Percentiles rank a stretch among this genome's conserved stretches.
Evolutionary conservation across 2,329 filamentous ascomycete species (phyloP).

Genomic region (Drechslerella coelobrocha): DNA sequence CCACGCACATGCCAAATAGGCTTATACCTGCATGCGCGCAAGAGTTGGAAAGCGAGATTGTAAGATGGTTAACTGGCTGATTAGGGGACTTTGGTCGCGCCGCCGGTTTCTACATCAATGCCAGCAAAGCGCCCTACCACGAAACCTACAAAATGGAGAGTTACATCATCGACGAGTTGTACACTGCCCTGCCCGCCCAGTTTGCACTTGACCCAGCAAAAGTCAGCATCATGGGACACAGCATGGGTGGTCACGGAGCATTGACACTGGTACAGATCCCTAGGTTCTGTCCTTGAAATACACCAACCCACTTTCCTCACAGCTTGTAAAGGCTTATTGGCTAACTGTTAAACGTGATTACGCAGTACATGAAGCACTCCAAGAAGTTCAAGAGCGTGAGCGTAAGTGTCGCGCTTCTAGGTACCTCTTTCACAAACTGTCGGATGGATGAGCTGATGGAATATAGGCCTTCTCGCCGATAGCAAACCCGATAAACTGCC

Average conservation of each 20-base stretch:
- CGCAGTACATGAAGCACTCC: constrained; percentile 82
- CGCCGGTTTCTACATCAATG: constrained; percentile 94
- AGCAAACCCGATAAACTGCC: constrained; percentile 80
- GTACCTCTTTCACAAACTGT: background rate
- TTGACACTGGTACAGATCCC: constrained; percentile 71
- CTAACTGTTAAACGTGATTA: constrained; percentile 23
- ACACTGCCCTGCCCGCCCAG: constrained; percentile 72
- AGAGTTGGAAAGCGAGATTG: background rate
- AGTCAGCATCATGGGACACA: constrained; percentile 89
- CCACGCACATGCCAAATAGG: too few relatives aligned
- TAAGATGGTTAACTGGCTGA: background rate
- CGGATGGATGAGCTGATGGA: background rate
- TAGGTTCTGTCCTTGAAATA: too few relatives aligned
- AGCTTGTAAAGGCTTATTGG: background rate
- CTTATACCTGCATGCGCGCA: background rate
- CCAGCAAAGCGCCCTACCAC: constrained; percentile 75
- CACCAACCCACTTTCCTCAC: too few relatives aligned
- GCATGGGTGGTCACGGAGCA: constrained; percentile 96
- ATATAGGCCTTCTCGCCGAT: constrained; percentile 81
- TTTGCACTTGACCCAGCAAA: constrained; percentile 75
- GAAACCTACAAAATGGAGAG: constrained; percentile 91
- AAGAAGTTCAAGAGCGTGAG: constrained; percentile 87
- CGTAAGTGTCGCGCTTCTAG: constrained; percentile 18
- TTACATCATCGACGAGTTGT: constrained; percentile 91
- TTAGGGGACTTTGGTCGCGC: constrained; percentile 82